Conservation (phyloP, 345 rosid species). For the Ailanthus altissimus region DNA sequence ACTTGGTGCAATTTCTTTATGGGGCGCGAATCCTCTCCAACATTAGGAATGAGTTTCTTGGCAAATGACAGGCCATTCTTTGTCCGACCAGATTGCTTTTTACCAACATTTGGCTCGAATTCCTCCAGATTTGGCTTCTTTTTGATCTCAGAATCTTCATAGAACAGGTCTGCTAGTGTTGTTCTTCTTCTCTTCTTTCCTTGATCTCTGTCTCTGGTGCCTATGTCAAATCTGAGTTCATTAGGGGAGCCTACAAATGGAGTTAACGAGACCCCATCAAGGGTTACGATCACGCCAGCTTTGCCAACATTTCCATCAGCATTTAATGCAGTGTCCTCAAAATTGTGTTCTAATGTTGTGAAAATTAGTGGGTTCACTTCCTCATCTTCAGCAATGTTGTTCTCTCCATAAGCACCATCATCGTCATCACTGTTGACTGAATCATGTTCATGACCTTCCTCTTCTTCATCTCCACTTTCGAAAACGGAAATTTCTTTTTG, state of each 20-base stretch:
- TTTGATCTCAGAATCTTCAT: slow-evolving; percentile 49
- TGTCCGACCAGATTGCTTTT: slow-evolving; percentile 30
- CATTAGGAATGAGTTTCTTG: slow-evolving; percentile 65
- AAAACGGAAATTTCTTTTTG: slow-evolving; percentile 28
- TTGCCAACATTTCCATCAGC: slow-evolving; percentile 11
- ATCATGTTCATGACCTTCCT: slow-evolving; percentile 25
- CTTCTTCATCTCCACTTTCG: slow-evolving; percentile 33
- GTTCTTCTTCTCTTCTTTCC: slow-evolving; percentile 54
- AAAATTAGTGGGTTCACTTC: slow-evolving; percentile 72
- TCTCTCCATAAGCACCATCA: slow-evolving; percentile 2
- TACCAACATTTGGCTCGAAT: slow-evolving; percentile 25
- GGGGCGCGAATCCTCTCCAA: slow-evolving; percentile 59
- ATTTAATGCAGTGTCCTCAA: slow-evolving; percentile 18
- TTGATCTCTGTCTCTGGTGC: slow-evolving; percentile 26
- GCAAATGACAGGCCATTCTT: slow-evolving; percentile 49
- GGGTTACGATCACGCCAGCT: slow-evolving; percentile 22
- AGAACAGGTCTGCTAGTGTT: slow-evolving; percentile 82
- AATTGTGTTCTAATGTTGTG: slow-evolving; percentile 33
- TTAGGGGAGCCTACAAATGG: slow-evolving; percentile 18
- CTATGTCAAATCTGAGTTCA: slow-evolving; percentile 19
- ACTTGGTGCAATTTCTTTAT: slow-evolving; percentile 63
- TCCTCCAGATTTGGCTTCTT: slow-evolving; percentile 38
- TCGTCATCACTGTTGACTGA: slow-evolving; percentile 1
- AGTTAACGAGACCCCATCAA: slow-evolving; percentile 29
- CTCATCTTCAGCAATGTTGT: slow-evolving; percentile 28